Evolutionary conservation across 176 grass and related monocot genomes (phyloP), one percentile per base, ranked within the genome.

Genomic region (Pontederia crassipes): DNA sequence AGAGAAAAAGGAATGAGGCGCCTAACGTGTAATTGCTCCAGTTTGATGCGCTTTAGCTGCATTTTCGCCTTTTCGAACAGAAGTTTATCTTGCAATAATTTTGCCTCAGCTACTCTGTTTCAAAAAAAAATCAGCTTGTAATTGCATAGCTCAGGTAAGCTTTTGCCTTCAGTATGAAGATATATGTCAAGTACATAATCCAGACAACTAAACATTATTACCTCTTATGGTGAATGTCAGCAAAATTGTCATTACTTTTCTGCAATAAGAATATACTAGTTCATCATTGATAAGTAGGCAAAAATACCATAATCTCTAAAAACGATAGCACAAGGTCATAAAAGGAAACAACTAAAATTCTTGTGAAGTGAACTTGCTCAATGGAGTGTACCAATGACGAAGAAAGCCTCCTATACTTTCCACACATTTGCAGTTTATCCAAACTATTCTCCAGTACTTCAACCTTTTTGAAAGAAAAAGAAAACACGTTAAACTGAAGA

Each of bases 1-100:
- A 77, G 59, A 71, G 45, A 53, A 48, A 60, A 49, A 65, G 7
- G 15, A 81, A 49, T 29, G 74, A 72, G 29, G 65, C 64, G 59
- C 57, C 86, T 2, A 72, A 97, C 93, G 45, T 1, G 67, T 49
- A 91, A 68, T 80, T 92, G 79, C 65, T 80, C 66, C 57, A 88
- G 74, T 79, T 92, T 88, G 48, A 80, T 53, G 73, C 26, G 69
- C 66, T 88, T 83, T 80, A 91, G 69, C 83, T 88, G 79, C 71
- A 81, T 55, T 58, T 91, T 97, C 60, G 84, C 60, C 59, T 77
- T 79, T 70, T 85, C 81, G 57, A 80, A 83, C 46, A 76, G 67
- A 78, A 91, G 74, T 60, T 82, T 85, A 58, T 78, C 81, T 69
- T 88, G 81, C 57, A 97, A 81, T 71, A 28, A 73, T 65, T 45